phyloP scores from a whole-genome alignment of 164 flowering plant species.

The Piper betle region DNA sequence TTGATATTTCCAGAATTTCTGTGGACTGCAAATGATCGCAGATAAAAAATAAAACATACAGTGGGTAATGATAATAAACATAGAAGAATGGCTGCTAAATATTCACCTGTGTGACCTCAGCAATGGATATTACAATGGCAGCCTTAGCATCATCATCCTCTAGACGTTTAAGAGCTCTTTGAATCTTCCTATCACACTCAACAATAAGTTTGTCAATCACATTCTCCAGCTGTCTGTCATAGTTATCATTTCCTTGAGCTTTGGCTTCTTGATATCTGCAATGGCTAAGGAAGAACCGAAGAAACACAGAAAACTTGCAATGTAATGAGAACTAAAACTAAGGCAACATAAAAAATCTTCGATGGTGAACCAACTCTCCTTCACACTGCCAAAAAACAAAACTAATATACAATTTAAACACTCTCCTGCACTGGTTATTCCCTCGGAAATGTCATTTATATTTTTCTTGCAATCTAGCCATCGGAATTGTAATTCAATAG shows the following conservation, averaged over 20 bases:
- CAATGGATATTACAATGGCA: constrained; percentile 90
- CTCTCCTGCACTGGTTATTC: no score
- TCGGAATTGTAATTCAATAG: no score
- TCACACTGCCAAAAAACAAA: no score
- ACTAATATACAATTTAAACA: no score
- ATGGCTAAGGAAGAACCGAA: constrained; percentile 13
- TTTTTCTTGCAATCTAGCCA: no score
- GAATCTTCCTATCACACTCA: constrained; percentile 93
- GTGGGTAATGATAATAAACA: neutral
- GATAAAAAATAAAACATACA: neutral
- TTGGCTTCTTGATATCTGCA: constrained; percentile 81
- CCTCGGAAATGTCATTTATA: no score
- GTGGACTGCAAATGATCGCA: constrained; percentile 39
- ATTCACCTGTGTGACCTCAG: constrained; percentile 82
- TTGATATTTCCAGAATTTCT: constrained; percentile 69
- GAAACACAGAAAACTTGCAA: neutral
- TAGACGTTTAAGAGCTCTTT: constrained; percentile 89
- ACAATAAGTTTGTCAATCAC: constrained; percentile 86
- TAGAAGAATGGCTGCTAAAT: neutral
- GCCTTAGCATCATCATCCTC: constrained; percentile 97
- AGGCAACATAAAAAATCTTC: no score
- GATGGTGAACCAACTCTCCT: no score
- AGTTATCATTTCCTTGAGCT: constrained; percentile 64
- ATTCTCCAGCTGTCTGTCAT: constrained; percentile 91
- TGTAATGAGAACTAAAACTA: no score